Percentiles rank a stretch among this genome's conserved stretches.
phyloP scores from a whole-genome alignment of 83 land plant species.

The Thuja plicata region DNA sequence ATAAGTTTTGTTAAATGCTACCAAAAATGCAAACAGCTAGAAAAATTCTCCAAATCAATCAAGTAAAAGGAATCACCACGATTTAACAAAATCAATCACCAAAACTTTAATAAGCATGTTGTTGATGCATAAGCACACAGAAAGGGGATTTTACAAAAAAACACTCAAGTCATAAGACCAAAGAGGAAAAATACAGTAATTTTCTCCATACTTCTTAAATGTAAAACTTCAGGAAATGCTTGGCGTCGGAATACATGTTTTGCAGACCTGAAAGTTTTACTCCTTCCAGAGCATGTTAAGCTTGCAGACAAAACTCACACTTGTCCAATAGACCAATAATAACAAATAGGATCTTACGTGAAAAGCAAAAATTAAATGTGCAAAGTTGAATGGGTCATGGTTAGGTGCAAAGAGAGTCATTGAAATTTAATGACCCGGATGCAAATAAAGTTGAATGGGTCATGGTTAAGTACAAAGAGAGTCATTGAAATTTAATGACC shows the following conservation, averaged over 20 bases:
- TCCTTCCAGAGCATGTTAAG: not conserved
- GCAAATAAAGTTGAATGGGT: no score
- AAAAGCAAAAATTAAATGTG: no score
- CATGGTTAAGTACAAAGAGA: no score
- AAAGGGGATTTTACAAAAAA: not conserved
- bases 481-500: no score
- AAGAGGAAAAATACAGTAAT: not conserved
- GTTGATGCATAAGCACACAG: not conserved
- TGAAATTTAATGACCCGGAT: no score
- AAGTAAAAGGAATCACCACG: not conserved
- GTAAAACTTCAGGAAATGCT: not conserved
- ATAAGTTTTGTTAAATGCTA: not conserved
- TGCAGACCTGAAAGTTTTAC: not conserved
- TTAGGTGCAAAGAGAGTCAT: no score
- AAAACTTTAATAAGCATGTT: not conserved
- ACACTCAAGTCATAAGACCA: no score
- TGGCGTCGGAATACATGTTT: not conserved
- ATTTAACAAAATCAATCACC: not conserved
- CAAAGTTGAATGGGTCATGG: no score
- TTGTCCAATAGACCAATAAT: not conserved
- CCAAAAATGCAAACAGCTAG: not conserved
- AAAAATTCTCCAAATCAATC: not conserved
- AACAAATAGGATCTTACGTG: not conserved
- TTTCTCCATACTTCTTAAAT: not conserved
- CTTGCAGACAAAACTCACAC: not conserved